phyloP scores from a whole-genome alignment of 164 flowering plant genomes.

The Amborella trichopoda region DNA sequence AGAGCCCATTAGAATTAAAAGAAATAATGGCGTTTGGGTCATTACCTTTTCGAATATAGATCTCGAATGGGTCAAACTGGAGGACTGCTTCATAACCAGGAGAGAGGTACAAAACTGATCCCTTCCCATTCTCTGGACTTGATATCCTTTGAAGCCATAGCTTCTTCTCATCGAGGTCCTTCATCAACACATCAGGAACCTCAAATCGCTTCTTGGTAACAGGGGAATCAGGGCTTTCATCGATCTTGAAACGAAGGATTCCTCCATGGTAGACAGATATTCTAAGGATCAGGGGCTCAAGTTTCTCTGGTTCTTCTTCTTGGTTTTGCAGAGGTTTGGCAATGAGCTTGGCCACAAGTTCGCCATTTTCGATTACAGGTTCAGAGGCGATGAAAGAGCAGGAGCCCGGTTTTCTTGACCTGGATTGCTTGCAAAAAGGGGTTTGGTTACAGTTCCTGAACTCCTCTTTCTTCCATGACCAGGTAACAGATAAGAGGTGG shows the following conservation, averaged over 20 bases:
- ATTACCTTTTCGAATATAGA: conserved; percentile 50
- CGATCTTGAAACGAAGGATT: conserved; percentile 57
- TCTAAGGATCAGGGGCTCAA: conserved; percentile 38
- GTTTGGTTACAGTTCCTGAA: conserved; percentile 94
- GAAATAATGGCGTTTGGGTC: conserved; percentile 43
- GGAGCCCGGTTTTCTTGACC: conserved; percentile 51
- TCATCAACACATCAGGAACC: conserved; percentile 64
- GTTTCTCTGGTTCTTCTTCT: conserved; percentile 5
- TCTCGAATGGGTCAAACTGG: conserved; percentile 76
- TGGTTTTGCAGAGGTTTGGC: conserved; percentile 11
- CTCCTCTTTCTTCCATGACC: conserved; percentile 96
- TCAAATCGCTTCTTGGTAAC: conserved; percentile 74
- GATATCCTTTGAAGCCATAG: conserved; percentile 55
- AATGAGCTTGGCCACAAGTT: conserved; percentile 58
- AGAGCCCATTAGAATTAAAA: conserved; percentile 70
- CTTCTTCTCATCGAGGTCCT: conserved; percentile 42
- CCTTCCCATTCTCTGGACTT: conserved; percentile 25
- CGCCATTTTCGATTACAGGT: conserved; percentile 47
- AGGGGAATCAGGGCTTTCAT: conserved; percentile 36
- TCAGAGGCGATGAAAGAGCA: conserved; percentile 38
- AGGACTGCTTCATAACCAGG: conserved; percentile 68
- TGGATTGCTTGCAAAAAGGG: conserved; percentile 96
- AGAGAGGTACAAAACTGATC: conserved; percentile 43
- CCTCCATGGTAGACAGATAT: conserved; percentile 63
- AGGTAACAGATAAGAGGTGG: too few species aligned